Evolutionary conservation across 768 basidiomycete species (phyloP).

Genomic region (Leucogyrophana mollusca): DNA sequence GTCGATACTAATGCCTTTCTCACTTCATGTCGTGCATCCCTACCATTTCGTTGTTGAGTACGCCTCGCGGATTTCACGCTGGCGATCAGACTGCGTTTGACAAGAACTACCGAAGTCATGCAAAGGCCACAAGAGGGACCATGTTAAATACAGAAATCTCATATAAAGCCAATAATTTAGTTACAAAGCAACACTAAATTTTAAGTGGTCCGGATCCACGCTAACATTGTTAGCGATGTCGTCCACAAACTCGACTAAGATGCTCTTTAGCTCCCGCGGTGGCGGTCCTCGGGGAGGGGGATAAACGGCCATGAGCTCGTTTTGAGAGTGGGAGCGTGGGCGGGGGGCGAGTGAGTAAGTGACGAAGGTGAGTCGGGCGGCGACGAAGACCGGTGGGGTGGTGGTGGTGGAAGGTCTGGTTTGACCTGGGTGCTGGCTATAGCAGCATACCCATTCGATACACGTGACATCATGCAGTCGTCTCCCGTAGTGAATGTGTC

Average conservation of each 20-base stretch:
- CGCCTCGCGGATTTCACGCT: no score
- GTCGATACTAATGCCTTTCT: conserved; percentile 35
- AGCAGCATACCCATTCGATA: no score
- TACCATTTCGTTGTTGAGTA: not conserved
- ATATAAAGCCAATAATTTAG: not conserved
- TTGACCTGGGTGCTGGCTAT: no score
- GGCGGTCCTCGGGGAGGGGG: no score
- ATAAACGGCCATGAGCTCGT: no score
- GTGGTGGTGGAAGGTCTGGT: no score
- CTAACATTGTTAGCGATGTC: conserved; percentile 46
- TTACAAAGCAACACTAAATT: not conserved
- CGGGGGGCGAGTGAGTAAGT: no score
- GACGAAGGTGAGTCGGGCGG: no score
- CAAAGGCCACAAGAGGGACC: conserved; percentile 8
- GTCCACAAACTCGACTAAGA: conserved; percentile 63
- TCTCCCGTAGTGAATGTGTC: no score
- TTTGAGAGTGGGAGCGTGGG: no score
- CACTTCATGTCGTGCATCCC: not conserved
- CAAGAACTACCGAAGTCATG: conserved; percentile 15
- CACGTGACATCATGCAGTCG: no score
- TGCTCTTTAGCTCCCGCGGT: conserved; percentile 49
- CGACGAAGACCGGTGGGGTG: no score
- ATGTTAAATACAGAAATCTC: not conserved
- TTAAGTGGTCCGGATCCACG: not conserved
- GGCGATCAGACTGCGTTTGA: not conserved